phyloP scores from a whole-genome alignment of 169 alveolate species.

The Eimeria falciformis region DNA sequence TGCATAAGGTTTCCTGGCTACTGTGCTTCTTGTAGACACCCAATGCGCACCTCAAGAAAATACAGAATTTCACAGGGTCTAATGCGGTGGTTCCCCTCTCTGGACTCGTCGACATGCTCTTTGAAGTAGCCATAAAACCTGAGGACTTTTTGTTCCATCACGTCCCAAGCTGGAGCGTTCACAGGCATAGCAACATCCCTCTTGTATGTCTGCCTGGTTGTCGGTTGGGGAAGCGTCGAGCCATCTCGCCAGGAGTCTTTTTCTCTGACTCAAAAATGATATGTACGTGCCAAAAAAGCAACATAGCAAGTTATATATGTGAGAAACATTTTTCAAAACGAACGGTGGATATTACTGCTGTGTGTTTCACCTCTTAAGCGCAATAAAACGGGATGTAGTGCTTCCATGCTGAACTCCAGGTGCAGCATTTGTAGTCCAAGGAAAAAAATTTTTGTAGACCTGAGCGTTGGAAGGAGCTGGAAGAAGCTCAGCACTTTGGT shows the following conservation, averaged over 20 bases:
- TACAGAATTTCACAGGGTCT: slow-evolving; percentile 83
- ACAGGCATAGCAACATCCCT: neutral
- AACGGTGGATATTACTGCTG: too few species aligned
- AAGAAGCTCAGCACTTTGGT: too few species aligned
- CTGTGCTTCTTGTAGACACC: neutral
- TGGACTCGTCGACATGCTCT: slow-evolving; percentile 88
- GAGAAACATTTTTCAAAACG: neutral
- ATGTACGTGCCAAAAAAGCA: neutral
- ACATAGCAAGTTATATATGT: neutral
- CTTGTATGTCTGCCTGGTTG: slow-evolving; percentile 49
- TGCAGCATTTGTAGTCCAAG: too few species aligned
- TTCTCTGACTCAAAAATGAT: slow-evolving; percentile 13
- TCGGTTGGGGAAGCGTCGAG: slow-evolving; percentile 61
- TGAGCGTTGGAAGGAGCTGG: too few species aligned
- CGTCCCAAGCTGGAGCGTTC: slow-evolving; percentile 77
- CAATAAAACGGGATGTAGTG: slow-evolving; percentile 18
- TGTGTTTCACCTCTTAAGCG: slow-evolving; percentile 24
- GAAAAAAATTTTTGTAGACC: too few species aligned
- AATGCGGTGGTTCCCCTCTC: slow-evolving; percentile 85
- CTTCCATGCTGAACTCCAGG: slow-evolving; percentile 29
- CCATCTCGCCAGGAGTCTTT: slow-evolving; percentile 74
- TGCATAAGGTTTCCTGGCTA: neutral
- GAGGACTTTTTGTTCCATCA: slow-evolving; percentile 80
- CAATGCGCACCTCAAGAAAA: slow-evolving; percentile 84
- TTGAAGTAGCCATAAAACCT: slow-evolving; percentile 89